Base-by-base conservation (phyloP, 352 stramenopile species). In the Pythium angustatum region DNA sequence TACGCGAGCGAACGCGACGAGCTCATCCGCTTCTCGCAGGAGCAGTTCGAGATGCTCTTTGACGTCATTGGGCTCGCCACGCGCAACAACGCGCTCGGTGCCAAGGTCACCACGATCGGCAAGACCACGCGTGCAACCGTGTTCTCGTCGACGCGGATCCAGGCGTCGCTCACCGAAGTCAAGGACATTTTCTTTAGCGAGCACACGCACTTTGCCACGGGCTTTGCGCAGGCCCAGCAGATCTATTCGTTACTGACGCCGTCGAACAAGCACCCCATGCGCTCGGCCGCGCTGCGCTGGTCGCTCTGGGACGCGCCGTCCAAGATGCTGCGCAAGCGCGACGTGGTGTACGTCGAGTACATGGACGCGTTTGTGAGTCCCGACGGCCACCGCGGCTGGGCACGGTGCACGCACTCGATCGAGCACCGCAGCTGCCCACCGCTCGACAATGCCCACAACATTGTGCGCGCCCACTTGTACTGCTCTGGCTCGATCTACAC, bases 321-420 rank as follows among this genome's bases (percentile, higher is more conserved):
- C 17, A 81, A 79, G 66, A 73, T 90, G 65, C 76, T 82, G 21
- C 76, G 80, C 11, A 76, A 83, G 57, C 73, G 78, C 24, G 80
- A 90, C 40, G 76, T 87, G 9, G 61, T 83, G 41, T 89, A 86
- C 69, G 65, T 89, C 45, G 80, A 89, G 64, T 85, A 85, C 62
- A 87, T 80, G 72, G 78, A 91, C 62, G 72, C 67, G 22, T 91
- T 89, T 44, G 66, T 87, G 19, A 72, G 85, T 59, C 75, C 87
- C 31, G 50, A 77, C 15, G 83, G 80, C 0, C 78, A 78, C 24
- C 72, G 73, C 28, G 80, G 83, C 8, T 91, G 83, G 83, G 83
- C 83, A 1, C 58, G 68, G 15, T 84, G 79, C 58, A 83, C 79
- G 8, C 79, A 87, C 58, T 89, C 80, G n/a, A 58, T 91, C 47